Evolutionary conservation across 257 asterid genomes (phyloP), one percentile per base, ranked within the genome.

Genomic region (Solanum raphanifolium): DNA sequence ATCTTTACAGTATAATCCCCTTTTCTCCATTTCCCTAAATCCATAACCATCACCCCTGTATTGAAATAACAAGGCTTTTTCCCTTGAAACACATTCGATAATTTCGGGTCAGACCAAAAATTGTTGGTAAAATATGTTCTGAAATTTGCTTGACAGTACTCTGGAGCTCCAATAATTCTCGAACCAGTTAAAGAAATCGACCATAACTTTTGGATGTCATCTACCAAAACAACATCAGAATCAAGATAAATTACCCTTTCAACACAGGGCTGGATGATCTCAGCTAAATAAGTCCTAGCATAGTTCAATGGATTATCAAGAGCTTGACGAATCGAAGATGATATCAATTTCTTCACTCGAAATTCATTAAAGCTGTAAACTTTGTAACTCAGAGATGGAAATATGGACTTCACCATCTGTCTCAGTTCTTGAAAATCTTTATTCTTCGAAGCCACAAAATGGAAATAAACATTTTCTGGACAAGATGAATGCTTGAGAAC

Each of bases 1-100:
- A 95, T 93, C 74, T 85, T 92, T 60, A 15, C 21, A 3, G 94
- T 93, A 31, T 91, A 93, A 5, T 90, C 95, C 13, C 95, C 95
- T 4, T 7, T 46, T 60, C 98, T 91, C 96, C 98, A 94, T 84
- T 90, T 91, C 71, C 25, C 91, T 90, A 94, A 69, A 90, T 95
- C 96, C 91, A 94, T 89, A 6, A 93, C 91, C 98, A 95, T 93
- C 43, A 95, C 98, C 9, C 98, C 98, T 3, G 95, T 94, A 27
- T 95, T 94, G 87, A 93, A 95, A 87, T 95, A 95, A 86, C 98
- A 95, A 1, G 96, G 91, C 29, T 23, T 83, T 88, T 92, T 94
- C 13, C 95, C 95, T 34, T 87, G 43, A 38, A 93, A 92, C 41
- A 88, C 91, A 4, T 86, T 72, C 4, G 94, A 88, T 3, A 93